phyloP scores from a whole-genome alignment of 257 asterid genomes.

The Petunia axillaris region DNA sequence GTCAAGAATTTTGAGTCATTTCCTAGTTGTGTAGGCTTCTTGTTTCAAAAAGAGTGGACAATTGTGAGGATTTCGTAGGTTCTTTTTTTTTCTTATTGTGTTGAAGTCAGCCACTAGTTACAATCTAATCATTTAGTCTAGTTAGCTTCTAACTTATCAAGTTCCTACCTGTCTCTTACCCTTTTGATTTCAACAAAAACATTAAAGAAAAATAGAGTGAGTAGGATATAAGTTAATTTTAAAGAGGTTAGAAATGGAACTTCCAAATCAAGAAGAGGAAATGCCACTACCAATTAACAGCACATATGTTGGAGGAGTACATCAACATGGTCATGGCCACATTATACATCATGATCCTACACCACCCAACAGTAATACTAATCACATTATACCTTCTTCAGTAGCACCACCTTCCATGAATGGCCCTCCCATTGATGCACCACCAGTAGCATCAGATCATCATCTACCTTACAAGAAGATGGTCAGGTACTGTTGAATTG shows the following conservation, averaged over 20 bases:
- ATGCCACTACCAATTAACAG: slow-evolving; percentile 84
- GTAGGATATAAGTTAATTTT: not conserved
- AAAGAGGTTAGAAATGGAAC: slow-evolving; percentile 32
- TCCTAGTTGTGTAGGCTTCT: slow-evolving; percentile 31
- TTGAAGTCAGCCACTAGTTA: slow-evolving; percentile 34
- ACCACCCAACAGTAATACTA: slow-evolving; percentile 35
- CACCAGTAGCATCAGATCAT: slow-evolving; percentile 32
- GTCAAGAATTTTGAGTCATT: slow-evolving; percentile 19
- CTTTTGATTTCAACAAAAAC: slow-evolving; percentile 74
- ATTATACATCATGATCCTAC: slow-evolving; percentile 52
- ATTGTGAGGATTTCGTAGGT: slow-evolving; percentile 23
- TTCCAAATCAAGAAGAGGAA: slow-evolving; percentile 53
- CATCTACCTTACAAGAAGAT: slow-evolving; percentile 53
- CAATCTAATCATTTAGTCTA: slow-evolving; percentile 38
- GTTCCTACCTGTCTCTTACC: slow-evolving; percentile 27
- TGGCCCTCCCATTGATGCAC: slow-evolving; percentile 35
- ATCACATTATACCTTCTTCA: slow-evolving; percentile 43
- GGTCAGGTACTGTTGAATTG: slow-evolving; percentile 36
- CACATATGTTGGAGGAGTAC: slow-evolving; percentile 48
- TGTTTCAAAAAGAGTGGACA: slow-evolving; percentile 50
- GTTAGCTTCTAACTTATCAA: slow-evolving; percentile 33
- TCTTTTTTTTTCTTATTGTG: not conserved
- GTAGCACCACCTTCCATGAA: slow-evolving; percentile 42
- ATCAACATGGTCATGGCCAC: slow-evolving; percentile 40
- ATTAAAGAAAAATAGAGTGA: not conserved